A percentile compares a stretch with the other conserved stretches of the same genome.
phyloP scores from a whole-genome alignment of 2,329 filamentous ascomycete genomes.

The Claviceps purpurea region DNA sequence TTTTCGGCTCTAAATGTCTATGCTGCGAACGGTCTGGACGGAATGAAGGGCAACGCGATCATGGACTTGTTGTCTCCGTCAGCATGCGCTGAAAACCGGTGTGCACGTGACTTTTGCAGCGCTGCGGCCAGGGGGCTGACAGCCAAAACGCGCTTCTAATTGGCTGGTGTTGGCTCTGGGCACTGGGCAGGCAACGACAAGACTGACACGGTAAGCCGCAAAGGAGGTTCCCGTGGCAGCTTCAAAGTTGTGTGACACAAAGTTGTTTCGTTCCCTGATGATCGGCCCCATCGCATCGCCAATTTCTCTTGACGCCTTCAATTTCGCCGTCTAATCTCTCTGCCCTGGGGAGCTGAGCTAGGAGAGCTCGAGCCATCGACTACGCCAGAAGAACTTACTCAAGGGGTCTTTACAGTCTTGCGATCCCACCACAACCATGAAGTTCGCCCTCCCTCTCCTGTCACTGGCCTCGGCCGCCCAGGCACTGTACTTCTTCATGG shows the following conservation, averaged over 20 bases:
- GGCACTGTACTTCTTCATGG: constrained; percentile 92
- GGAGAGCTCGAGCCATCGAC: not conserved
- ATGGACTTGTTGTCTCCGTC: no score
- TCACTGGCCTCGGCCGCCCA: constrained; percentile 53
- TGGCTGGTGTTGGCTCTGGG: not conserved
- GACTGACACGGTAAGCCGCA: not conserved
- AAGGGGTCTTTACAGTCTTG: not conserved
- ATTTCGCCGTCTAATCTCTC: not conserved
- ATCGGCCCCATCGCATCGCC: not conserved
- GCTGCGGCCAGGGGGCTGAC: not conserved
- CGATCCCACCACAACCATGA: constrained; percentile 28
- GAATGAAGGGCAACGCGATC: no score
- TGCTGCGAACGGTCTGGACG: not conserved
- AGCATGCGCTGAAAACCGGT: not conserved
- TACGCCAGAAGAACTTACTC: not conserved
- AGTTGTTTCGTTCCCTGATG: not conserved
- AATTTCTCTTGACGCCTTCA: not conserved
- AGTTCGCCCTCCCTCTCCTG: constrained; percentile 49
- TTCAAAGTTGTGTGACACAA: constrained; percentile 15
- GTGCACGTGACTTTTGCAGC: constrained; percentile 12
- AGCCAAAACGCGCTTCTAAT: not conserved
- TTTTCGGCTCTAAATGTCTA: not conserved
- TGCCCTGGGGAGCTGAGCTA: no score
- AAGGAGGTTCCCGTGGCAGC: constrained; percentile 30
- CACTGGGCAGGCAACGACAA: no score